Evolutionary conservation across 129 eudicot genomes (phyloP), one percentile per base, ranked within the genome.

Genomic region (Chrysanthemum makinoi): DNA sequence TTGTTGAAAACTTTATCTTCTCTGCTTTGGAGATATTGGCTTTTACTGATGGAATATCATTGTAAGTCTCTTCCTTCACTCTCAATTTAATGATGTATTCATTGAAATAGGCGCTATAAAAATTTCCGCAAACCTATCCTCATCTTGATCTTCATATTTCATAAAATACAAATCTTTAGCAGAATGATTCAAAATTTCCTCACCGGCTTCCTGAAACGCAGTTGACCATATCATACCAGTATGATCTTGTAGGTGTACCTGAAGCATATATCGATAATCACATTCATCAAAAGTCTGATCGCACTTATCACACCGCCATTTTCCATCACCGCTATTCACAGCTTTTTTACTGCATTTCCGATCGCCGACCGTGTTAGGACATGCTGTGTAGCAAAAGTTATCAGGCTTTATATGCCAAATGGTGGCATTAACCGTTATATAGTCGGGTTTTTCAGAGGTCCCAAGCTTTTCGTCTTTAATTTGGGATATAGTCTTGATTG

Each of bases 391-490:
- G 76, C 88, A 94, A 66, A 90, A 90, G 66, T 75, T 87, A 10
- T 94, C 99, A 12, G 64, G 48, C 73, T 81, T 87, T 2, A 94
- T 68, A 58, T 72, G 83, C 50, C 79, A 75, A 15, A 86, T 54
- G 24, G 95, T 82, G 48, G 89, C 99, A 65, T 75, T 66, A 0
- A 94, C 89, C 2, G 87, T 78, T 12, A 94, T 86, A 80, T 81
- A 87, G 70, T 90, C 99, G 0, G 97, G 88, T 80, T 90, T 94
- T 68, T 89, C 99, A 53, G 85, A 82, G 19, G 96, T 90, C 24
- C 99, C 99, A 30, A 94, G 26, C 64, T 79, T 86, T 72, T 94
- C 99, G 75, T 94, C 99, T 85, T 90, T 90, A 33, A 94, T 89
- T 56, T 89, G 96, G 13, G 93, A 82, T 44, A 94, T 63, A 3